Evolutionary conservation across 2,329 filamentous ascomycete species (phyloP), one percentile per base, ranked within the genome.

Genomic region (Exophiala oligosperma): DNA sequence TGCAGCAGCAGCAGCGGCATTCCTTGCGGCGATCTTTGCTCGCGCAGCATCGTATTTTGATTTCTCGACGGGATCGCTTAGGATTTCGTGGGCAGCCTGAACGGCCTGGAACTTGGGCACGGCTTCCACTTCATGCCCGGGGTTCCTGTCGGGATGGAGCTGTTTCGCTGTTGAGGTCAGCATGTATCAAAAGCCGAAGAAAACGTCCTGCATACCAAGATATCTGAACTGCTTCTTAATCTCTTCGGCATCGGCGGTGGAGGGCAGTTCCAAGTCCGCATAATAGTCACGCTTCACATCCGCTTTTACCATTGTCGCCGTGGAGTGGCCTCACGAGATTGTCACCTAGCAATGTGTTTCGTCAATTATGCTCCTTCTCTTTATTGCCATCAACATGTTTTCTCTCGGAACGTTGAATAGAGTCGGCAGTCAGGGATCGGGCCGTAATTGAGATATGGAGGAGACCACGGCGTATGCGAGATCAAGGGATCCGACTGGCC

Each of bases 91-190:
- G 23, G 92, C 92, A 3, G 89, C 85, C 73, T 95, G 90, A 49
- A 96, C 95, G 50, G 87, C 84, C 72, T 95, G 90, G 69, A 96
- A 96, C 69, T 90, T 89, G 32, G 88, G 81, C 64, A 90, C 90
- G 70, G 88, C 89, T 69, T 93, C 90, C 57, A 84, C 76, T 74
- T 96, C 91, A 69, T 84, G 85, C 52, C 92, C 92, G 9, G 88
- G 90, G 69, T 96, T 96, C 59, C 92, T 88, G 72, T 96, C 92
- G 6, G 92, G 92, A 69, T 96, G 92, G 69, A 89, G 95, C 72
- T 90, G 89, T 48, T 95, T 79, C 49, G 91, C 91, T 91, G 57
- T 3, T 24, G 9, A 69, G 28, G 49, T 57, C 61, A 63, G 65
- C 56, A 40, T 54, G 60, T 29, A 57, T 56, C 49, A 61, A 54